Percentiles rank a stretch among this genome's conserved stretches.
Conservation (phyloP, 2,329 filamentous ascomycete species). For the Exophiala bonariae region DNA sequence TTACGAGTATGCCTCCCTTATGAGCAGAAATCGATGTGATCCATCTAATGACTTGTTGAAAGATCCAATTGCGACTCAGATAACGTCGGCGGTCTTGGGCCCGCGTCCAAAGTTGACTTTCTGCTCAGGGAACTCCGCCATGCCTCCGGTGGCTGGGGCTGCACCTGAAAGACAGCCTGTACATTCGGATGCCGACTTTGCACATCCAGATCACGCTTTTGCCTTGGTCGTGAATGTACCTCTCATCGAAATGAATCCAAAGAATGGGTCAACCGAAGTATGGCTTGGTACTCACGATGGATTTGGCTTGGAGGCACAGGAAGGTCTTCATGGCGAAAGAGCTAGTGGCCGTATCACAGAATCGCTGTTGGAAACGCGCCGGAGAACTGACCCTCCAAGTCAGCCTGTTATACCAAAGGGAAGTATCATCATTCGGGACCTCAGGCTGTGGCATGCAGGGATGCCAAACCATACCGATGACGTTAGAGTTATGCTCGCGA, state of each 20-base stretch:
- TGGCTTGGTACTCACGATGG: conserved; percentile 58
- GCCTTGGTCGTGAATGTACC: conserved; percentile 57
- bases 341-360: conserved; percentile 53
- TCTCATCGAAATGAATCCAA: conserved; percentile 50
- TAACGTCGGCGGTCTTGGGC: conserved; percentile 53
- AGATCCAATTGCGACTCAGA: conserved; percentile 47
- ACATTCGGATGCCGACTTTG: conserved; percentile 62
- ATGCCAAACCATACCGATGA: conserved; percentile 47
- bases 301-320: conserved; percentile 41
- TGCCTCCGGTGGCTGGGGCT: conserved; percentile 49
- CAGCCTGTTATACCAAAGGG: conserved; percentile 47
- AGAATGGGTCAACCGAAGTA: conserved; percentile 60
- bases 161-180: conserved; percentile 53
- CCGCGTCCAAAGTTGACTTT: conserved; percentile 59
- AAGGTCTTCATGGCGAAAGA: conserved; percentile 52
- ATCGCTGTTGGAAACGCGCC: conserved; percentile 33
- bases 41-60: conserved; percentile 33
- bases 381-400: conserved; percentile 33
- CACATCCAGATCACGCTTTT: conserved; percentile 56
- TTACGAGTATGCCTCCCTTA: conserved; percentile 47
- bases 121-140: conserved; percentile 58
- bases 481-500: conserved; percentile 48
- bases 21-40: not conserved
- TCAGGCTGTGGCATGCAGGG: conserved; percentile 52
- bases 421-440: conserved; percentile 47